Evolutionary conservation across 75 land plant genomes (phyloP), one percentile per base, ranked within the genome.

Genomic region (Chamaecyparis obtusa): DNA sequence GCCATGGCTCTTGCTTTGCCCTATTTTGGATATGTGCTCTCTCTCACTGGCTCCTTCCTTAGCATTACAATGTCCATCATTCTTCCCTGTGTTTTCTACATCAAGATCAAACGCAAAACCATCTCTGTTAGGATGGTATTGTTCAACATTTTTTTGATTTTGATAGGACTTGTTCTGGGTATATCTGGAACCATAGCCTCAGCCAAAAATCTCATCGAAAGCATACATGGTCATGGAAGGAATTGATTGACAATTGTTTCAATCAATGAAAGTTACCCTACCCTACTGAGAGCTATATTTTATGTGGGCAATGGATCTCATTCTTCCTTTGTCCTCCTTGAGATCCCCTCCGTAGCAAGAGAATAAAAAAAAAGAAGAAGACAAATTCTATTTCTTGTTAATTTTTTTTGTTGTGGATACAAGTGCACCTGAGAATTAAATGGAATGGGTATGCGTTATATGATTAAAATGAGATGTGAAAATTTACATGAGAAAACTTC

Each of bases 1-100:
- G 85, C 87, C 16, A 84, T 84, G 69, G 56, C 85, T 35, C 85
- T 84, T 56, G 69, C 69, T 84, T 27, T 88, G 43, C 85, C 85
- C 55, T 84, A 54, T 56, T 84, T 84, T 16, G 85, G 69, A 41
- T 84, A 84, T 21, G 85, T 84, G 21, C 37, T 84, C 27, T 55
- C 85, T 54, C 41, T 84, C 5, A 56, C 69, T 21, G 85, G 85
- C 3, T 84, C 85, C 35, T 84, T 56, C 55, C 56, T 84, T 21
- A 84, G 69, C 24, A 56, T 84, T 13, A 84, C 85, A 27, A 84
- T 84, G 85, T 84, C 69, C 85, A 54, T 84, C 27, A 84, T 84
- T 84, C 43, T 84, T 19, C 85, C 85, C 43, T 84, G 85, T 54
- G 36, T 51, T 39, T 84, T 84, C 30, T 84, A 84, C 85, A 54